Percentiles rank a stretch among this genome's conserved stretches.
phyloP scores from a whole-genome alignment of 2,329 filamentous ascomycete genomes.

The Alternaria atra region DNA sequence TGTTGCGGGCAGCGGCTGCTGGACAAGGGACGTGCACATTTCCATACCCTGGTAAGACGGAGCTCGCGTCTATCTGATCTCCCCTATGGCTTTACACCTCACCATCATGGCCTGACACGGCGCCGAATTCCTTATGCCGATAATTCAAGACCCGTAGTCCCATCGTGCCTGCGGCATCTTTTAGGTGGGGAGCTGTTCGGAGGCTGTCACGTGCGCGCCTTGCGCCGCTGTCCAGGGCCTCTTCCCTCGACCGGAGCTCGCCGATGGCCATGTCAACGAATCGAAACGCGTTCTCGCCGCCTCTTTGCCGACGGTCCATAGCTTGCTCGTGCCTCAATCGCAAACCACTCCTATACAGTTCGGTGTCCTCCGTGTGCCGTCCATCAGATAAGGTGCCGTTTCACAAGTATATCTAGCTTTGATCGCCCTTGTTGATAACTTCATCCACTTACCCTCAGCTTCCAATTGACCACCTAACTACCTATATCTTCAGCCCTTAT shows the following conservation, averaged over 20 bases:
- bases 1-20: constrained; percentile 16
- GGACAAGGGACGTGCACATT: constrained; percentile 13
- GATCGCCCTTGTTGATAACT: constrained; percentile 25
- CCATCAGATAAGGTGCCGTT: constrained; percentile 41
- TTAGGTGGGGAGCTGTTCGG: constrained; percentile 16
- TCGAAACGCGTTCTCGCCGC: constrained; percentile 34
- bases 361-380: constrained; percentile 44
- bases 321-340: constrained; percentile 28
- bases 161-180: constrained; percentile 19
- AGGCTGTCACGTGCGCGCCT: constrained; percentile 35
- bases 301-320: constrained; percentile 30
- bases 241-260: constrained; percentile 41
- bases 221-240: constrained; percentile 28
- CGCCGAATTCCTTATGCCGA: constrained; percentile 23
- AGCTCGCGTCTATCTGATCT: constrained; percentile 2
- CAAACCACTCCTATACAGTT: constrained; percentile 34
- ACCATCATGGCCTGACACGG: constrained; percentile 38
- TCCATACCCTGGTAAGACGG: constrained; percentile 6
- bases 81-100: constrained; percentile 17
- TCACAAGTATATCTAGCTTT: constrained; percentile 40
- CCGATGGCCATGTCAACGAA: constrained; percentile 46
- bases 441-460: constrained; percentile 17
- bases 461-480: constrained; percentile 12
- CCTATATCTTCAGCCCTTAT: not conserved
- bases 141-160: constrained; percentile 12